Conservation (phyloP, 140 eudicot genomes). For the Erigeron philadelphicus region DNA sequence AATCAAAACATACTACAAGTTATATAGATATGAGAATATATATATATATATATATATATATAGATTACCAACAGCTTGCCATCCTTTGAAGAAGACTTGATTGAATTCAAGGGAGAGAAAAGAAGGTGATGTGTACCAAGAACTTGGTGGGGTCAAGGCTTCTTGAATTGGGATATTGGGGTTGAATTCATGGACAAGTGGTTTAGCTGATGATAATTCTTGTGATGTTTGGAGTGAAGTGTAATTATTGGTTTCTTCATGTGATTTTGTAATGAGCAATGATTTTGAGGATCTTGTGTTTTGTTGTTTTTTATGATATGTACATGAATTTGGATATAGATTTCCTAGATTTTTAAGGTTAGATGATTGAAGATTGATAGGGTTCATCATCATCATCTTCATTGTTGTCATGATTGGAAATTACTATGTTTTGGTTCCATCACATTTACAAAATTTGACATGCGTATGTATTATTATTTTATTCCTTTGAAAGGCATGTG, state of each 20-base stretch:
- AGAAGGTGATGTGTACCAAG: conserved; percentile 70
- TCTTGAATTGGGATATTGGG: conserved; percentile 71
- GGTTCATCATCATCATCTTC: conserved; percentile 28
- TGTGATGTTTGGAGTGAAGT: conserved; percentile 16
- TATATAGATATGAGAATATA: background rate
- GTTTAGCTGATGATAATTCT: conserved; percentile 14
- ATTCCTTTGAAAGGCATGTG: background rate
- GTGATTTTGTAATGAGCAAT: conserved; percentile 22
- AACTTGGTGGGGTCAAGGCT: conserved; percentile 90
- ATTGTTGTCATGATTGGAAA: conserved; percentile 9
- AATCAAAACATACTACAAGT: background rate
- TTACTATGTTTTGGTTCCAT: conserved; percentile 11
- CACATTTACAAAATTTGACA: background rate
- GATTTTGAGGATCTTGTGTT: conserved; percentile 13
- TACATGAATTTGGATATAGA: conserved; percentile 23
- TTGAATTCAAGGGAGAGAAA: conserved; percentile 57
- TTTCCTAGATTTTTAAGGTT: conserved; percentile 24
- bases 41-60: background rate
- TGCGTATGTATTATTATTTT: background rate
- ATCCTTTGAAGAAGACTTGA: conserved; percentile 75
- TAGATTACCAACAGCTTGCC: conserved; percentile 76
- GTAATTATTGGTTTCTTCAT: conserved; percentile 26
- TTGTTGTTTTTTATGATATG: background rate
- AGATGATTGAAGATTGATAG: conserved; percentile 19
- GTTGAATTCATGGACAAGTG: conserved; percentile 49